These are phyloP conservation scores for Nannochloris sp. DNA, from an alignment of 139 green algal species.

Conservation along the genomic window DNA sequence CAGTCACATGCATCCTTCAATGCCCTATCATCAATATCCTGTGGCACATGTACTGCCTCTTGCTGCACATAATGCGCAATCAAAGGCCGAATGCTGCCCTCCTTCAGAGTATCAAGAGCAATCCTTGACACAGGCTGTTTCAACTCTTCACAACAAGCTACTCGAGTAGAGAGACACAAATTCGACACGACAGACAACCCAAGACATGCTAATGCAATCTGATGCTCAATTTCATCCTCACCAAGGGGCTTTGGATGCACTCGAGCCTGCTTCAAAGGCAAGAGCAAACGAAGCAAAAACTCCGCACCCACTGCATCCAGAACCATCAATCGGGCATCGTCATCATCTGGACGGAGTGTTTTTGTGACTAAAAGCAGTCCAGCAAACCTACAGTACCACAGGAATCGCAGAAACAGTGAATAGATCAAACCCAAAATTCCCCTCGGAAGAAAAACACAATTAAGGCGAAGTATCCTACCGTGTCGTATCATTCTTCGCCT, in stretches of 20 bases:
- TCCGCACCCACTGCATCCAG: slow-evolving; percentile 40
- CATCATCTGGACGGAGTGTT: slow-evolving; percentile 34
- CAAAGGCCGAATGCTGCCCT: too few relatives aligned
- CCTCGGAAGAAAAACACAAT: not conserved
- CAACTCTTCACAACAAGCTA: too few relatives aligned
- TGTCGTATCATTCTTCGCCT: too few relatives aligned
- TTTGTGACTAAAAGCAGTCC: slow-evolving; percentile 63
- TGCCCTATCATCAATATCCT: too few relatives aligned
- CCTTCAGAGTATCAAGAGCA: too few relatives aligned
- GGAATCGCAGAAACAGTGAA: not conserved
- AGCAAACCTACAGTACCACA: slow-evolving; percentile 48
- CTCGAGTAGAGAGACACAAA: not conserved
- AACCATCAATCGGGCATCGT: slow-evolving; percentile 15
- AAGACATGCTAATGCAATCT: slow-evolving; percentile 18
- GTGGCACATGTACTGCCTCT: too few relatives aligned
- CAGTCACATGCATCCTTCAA: too few relatives aligned
- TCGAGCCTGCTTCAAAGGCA: slow-evolving; percentile 33
- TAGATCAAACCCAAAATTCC: not conserved
- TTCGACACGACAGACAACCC: slow-evolving; percentile 16
- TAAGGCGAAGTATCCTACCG: too few relatives aligned
- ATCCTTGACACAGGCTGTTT: too few relatives aligned
- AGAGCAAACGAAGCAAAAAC: slow-evolving; percentile 57
- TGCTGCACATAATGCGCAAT: too few relatives aligned
- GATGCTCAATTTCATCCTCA: slow-evolving; percentile 4
- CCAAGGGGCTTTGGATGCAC: not conserved